Evolutionary conservation across 2,329 filamentous ascomycete genomes (phyloP), one percentile per base, ranked within the genome.

Genomic region (Coniosporium tulheliwenetii): DNA sequence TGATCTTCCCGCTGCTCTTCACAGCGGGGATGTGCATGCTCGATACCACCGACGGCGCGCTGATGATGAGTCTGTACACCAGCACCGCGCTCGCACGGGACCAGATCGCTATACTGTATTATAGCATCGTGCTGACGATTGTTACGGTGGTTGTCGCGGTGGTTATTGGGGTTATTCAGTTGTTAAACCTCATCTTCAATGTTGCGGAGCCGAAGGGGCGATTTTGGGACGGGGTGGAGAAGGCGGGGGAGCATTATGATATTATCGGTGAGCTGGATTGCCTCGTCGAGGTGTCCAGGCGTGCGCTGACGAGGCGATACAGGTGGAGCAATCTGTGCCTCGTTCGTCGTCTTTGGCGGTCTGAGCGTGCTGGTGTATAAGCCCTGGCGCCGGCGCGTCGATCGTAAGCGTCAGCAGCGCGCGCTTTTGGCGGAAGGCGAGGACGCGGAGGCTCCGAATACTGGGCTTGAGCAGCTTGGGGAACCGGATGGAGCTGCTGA

Each of bases 1-100:
- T 96, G 30, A 80, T 98, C 39, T 94, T 95, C 43, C 91, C 91
- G 0, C 59, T 89, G 1, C 65, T 96, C 1, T 96, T 96, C 53
- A 95, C 89, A 0, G 85, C 82, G 1, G 91, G 85, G 43, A 96
- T 98, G 91, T 95, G 87, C 58, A 70, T 96, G 15, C 67, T 96
- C 5, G 91, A 96, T 60, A 95, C 87, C 0, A 81, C 79, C 0
- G 91, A 96, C 51, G 89, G 89, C 16, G 89, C 89, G 1, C 69
- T 95, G 14, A 96, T 96, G 87, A 87, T 94, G 75, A 79, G 81
- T 1, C 68, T 96, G 1, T 96, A 98, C 61, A 86, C 87, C 0
- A 82, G 80, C 33, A 84, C 75, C 10, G 64, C 81, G 29, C 79
- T 93, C 37, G 78, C 84, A 0, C 70, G 81, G 43, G 87, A 96